phyloP scores from a whole-genome alignment of 78 protist species.

The Polysphondylium violaceum region DNA sequence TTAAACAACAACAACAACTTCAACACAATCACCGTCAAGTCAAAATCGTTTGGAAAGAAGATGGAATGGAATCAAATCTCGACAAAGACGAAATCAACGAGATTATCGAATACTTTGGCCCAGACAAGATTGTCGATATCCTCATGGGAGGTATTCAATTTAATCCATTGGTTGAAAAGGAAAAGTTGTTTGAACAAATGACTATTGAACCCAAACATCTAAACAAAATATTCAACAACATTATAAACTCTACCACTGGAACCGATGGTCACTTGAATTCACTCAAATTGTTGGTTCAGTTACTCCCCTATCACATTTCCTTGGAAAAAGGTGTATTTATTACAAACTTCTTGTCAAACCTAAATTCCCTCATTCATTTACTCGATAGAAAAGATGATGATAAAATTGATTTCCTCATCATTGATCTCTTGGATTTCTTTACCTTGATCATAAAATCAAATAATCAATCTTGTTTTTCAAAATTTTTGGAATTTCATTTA shows the following conservation, averaged over 20 bases:
- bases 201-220: conserved; percentile 45
- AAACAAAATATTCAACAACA: conserved; percentile 40
- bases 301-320: conserved; percentile 42
- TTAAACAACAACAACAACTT: conserved; percentile 35
- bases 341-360: conserved; percentile 20
- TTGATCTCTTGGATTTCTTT: conserved; percentile 61
- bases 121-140: conserved; percentile 51
- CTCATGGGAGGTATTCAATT: conserved; percentile 41
- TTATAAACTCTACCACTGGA: neutral
- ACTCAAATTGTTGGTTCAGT: conserved; percentile 28
- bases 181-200: conserved; percentile 45
- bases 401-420: conserved; percentile 36
- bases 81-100: conserved; percentile 36
- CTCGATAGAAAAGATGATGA: conserved; percentile 18
- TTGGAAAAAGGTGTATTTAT: conserved; percentile 32
- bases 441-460: conserved; percentile 32
- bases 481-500: conserved; percentile 12
- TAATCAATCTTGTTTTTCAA: conserved; percentile 33
- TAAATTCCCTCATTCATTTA: conserved; percentile 14
- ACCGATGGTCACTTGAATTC: conserved; percentile 13
- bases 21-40: neutral
- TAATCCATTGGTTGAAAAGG: conserved; percentile 53
- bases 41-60: conserved; percentile 73
- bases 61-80: conserved; percentile 30
- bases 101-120: conserved; percentile 39